Percentiles rank a stretch among this genome's conserved stretches.
phyloP scores from a whole-genome alignment of 75 land plant species.

The Chamaecyparis obtusa region DNA sequence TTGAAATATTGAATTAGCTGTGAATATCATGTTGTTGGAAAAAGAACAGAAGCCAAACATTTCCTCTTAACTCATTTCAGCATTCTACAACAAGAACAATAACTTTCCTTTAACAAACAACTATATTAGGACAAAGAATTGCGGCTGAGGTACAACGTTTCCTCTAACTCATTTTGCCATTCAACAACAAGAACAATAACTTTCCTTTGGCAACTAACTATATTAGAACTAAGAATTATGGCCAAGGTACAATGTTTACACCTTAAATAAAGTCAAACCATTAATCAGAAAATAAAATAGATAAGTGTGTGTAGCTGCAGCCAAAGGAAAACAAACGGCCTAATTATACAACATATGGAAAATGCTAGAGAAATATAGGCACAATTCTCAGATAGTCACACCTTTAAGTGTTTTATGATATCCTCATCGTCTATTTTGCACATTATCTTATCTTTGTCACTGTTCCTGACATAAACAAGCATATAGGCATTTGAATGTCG shows the following conservation, averaged over 20 bases:
- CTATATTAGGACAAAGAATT: too few relatives aligned
- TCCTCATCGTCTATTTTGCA: background rate
- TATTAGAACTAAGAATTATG: background rate
- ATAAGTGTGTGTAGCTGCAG: background rate
- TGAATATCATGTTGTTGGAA: background rate
- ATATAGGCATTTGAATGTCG: slow-evolving; percentile 5
- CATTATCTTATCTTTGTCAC: slow-evolving; percentile 4
- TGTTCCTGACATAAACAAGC: slow-evolving; percentile 2
- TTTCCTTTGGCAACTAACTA: background rate
- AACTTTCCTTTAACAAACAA: too few relatives aligned
- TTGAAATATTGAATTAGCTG: background rate
- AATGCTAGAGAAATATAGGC: background rate
- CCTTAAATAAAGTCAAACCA: background rate
- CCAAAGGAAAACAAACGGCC: background rate
- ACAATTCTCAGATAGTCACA: background rate
- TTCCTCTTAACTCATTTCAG: background rate
- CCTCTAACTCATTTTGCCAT: background rate
- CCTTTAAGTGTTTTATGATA: background rate
- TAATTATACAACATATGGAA: background rate
- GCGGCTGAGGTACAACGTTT: background rate
- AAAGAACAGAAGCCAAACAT: background rate
- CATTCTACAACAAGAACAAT: too few relatives aligned
- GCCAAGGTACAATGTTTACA: background rate
- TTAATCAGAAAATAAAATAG: background rate
- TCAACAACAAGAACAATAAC: background rate